These are phyloP conservation scores for Aspergillaceae sp. DNA, from an alignment of 2,329 filamentous ascomycete species.

Conservation along the genomic window DNA sequence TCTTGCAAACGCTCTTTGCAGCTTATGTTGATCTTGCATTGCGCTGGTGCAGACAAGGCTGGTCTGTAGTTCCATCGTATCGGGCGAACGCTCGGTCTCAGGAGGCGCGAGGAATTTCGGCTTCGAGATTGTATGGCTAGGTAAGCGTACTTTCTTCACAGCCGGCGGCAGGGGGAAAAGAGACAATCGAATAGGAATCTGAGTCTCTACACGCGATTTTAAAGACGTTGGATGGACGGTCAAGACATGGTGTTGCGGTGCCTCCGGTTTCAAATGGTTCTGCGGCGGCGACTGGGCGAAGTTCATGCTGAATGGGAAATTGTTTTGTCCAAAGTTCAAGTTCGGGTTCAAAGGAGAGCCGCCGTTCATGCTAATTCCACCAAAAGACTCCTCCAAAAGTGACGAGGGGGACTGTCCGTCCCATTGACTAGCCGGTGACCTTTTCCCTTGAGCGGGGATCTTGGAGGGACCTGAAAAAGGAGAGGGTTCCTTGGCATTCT, in stretches of 20 bases:
- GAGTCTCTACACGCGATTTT: conserved; percentile 92
- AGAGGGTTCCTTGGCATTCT: conserved; percentile 29
- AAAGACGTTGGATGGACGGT: conserved; percentile 58
- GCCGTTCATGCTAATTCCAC: conserved; percentile 38
- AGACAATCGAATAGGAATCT: conserved; percentile 80
- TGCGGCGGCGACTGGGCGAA: conserved; percentile 21
- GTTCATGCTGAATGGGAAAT: conserved; percentile 32
- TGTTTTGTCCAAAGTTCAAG: conserved; percentile 26
- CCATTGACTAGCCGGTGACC: conserved; percentile 30
- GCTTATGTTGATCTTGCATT: conserved; percentile 63
- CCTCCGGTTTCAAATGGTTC: conserved; percentile 21
- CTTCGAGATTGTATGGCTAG: conserved; percentile 85
- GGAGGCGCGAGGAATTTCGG: conserved; percentile 79
- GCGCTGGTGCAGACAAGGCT: conserved; percentile 87
- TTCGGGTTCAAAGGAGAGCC: conserved; percentile 33
- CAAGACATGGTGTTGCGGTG: conserved; percentile 36
- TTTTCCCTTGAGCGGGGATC: conserved; percentile 20
- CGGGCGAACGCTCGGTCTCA: conserved; percentile 54
- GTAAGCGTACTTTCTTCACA: conserved; percentile 74
- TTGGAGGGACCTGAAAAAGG: conserved; percentile 26
- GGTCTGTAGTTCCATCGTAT: conserved; percentile 70
- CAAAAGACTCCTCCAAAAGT: conserved; percentile 37
- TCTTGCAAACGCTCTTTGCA: conserved; percentile 57
- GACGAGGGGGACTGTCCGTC: conserved; percentile 36
- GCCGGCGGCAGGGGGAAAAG: conserved; percentile 66